Evolutionary conservation across 176 grass and related monocot species (phyloP).

Genomic region (Rhynchospora pubera): DNA sequence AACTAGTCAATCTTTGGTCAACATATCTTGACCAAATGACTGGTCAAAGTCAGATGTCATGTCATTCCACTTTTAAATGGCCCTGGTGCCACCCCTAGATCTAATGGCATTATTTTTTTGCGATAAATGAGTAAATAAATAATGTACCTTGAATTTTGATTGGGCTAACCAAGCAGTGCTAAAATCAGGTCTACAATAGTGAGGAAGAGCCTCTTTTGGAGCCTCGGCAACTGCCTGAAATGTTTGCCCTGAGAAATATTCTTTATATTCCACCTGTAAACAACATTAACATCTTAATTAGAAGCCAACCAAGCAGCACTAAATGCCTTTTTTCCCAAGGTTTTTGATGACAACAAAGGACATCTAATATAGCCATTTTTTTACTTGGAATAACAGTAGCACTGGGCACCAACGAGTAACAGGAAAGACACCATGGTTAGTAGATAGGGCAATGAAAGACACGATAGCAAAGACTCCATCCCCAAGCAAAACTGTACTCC

Average conservation of each 20-base stretch:
- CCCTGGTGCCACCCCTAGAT: neutral
- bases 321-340: neutral
- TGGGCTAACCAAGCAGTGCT: conserved; percentile 53
- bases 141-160: conserved; percentile 74
- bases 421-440: neutral
- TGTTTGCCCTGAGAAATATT: conserved; percentile 91
- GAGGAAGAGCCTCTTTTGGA: conserved; percentile 85
- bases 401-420: neutral
- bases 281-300: conserved; percentile 15
- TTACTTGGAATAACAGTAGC: neutral
- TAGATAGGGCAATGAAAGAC: neutral
- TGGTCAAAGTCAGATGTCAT: neutral
- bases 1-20: neutral
- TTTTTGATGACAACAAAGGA: neutral
- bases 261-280: conserved; percentile 84
- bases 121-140: neutral
- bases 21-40: neutral
- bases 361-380: neutral
- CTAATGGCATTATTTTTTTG: neutral
- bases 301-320: neutral
- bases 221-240: conserved; percentile 75
- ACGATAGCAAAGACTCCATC: neutral
- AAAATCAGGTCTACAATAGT: conserved; percentile 78
- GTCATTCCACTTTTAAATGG: too few relatives aligned
- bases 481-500: neutral